These are phyloP conservation scores for Mycena indigotica DNA, from an alignment of 768 basidiomycete species.

Conservation along the genomic window DNA sequence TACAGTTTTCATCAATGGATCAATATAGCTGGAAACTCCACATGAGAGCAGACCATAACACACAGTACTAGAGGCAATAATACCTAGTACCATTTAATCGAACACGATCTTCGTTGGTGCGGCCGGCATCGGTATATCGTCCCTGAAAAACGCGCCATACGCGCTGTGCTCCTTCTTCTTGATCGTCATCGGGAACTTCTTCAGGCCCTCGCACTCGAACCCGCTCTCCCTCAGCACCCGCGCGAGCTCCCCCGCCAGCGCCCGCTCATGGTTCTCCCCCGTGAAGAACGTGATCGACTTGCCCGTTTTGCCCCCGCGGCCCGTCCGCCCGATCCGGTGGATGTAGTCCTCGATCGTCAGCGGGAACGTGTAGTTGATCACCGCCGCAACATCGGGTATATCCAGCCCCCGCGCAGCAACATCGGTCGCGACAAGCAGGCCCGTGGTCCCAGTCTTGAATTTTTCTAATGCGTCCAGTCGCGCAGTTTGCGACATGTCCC, in stretches of 20 bases:
- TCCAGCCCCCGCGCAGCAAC: constrained; percentile 97
- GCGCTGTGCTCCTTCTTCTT: constrained; percentile 93
- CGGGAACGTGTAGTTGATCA: constrained; percentile 98
- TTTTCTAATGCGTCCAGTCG: constrained; percentile 84
- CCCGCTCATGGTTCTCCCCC: constrained; percentile 80
- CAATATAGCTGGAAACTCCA: too few species aligned
- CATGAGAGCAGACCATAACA: too few species aligned
- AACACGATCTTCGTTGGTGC: constrained; percentile 82
- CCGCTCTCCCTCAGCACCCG: constrained; percentile 87
- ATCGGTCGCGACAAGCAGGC: constrained; percentile 92
- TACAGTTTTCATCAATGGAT: too few species aligned
- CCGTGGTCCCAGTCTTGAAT: constrained; percentile 80
- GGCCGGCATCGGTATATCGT: constrained; percentile 60
- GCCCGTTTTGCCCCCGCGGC: constrained; percentile 88
- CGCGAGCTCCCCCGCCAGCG: constrained; percentile 91
- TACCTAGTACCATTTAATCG: constrained; percentile 31
- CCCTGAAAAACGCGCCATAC: constrained; percentile 85
- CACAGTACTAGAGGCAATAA: too few species aligned
- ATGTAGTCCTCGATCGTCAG: constrained; percentile 93
- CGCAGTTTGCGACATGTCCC: constrained; percentile 85
- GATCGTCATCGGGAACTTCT: constrained; percentile 93
- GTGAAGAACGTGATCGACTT: constrained; percentile 98
- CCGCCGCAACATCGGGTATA: constrained; percentile 92
- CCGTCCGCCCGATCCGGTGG: constrained; percentile 88
- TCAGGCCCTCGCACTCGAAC: constrained; percentile 73